These are phyloP conservation scores for Vitis hybrid DNA, from an alignment of 177 flowering plant species.

Conservation along the genomic window DNA sequence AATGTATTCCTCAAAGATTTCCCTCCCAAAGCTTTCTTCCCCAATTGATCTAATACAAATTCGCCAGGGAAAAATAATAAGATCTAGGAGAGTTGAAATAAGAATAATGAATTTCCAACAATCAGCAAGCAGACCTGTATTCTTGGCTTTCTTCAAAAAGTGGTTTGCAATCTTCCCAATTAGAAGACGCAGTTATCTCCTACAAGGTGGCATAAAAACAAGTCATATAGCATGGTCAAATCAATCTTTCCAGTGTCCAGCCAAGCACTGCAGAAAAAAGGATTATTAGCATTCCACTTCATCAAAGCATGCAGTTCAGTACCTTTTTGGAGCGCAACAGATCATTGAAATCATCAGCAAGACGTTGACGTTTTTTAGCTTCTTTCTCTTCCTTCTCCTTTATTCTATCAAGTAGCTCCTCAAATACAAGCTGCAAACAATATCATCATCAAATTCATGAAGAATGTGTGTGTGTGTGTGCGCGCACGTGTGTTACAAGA, in stretches of 20 bases:
- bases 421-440: slow-evolving; percentile 69
- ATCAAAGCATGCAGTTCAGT: not conserved
- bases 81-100: not conserved
- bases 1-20: slow-evolving; percentile 78
- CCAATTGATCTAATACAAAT: slow-evolving; percentile 50
- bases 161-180: slow-evolving; percentile 75
- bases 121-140: slow-evolving; percentile 47
- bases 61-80: not conserved
- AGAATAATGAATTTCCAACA: not conserved
- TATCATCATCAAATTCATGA: not conserved
- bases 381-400: slow-evolving; percentile 98
- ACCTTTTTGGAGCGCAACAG: slow-evolving; percentile 73
- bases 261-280: not conserved
- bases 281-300: not conserved
- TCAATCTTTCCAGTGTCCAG: too few relatives aligned
- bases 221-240: not conserved
- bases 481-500: too few relatives aligned
- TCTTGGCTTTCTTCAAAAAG: slow-evolving; percentile 84
- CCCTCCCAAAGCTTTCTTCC: slow-evolving; percentile 60
- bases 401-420: slow-evolving; percentile 75
- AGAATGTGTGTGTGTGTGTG: too few relatives aligned
- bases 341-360: slow-evolving; percentile 78
- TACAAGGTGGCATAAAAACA: slow-evolving; percentile 20
- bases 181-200: slow-evolving; percentile 79
- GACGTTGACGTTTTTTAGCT: slow-evolving; percentile 83